Percentiles rank a stretch among this genome's conserved stretches.
Evolutionary conservation across 257 asterid species (phyloP).

Genomic region (Echium plantagineum): DNA sequence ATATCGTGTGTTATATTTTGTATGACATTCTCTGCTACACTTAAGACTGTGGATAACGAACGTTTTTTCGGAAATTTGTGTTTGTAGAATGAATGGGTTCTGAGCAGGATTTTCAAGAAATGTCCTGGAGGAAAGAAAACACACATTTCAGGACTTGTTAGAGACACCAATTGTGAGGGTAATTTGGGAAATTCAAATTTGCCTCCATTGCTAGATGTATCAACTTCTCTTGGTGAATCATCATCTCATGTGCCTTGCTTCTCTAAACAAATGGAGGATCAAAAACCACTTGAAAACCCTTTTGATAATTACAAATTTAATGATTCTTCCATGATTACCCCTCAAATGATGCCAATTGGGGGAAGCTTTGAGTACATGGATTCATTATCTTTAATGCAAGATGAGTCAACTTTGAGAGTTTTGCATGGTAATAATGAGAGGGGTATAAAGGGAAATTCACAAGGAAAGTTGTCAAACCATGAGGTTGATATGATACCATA

Average conservation of each 20-base stretch:
- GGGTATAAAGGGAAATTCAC: slow-evolving; percentile 4
- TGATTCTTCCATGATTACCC: slow-evolving; percentile 11
- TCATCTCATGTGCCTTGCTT: slow-evolving; percentile 45
- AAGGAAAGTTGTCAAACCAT: slow-evolving; percentile 11
- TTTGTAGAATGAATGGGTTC: slow-evolving; percentile 77
- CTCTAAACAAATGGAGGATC: slow-evolving; percentile 41
- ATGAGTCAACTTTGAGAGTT: slow-evolving; percentile 32
- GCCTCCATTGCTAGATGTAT: slow-evolving; percentile 40
- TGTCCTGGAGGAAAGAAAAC: slow-evolving; percentile 50
- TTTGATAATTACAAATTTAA: slow-evolving; percentile 6
- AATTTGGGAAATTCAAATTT: slow-evolving; percentile 23
- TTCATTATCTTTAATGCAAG: slow-evolving; percentile 27
- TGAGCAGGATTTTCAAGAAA: slow-evolving; percentile 63
- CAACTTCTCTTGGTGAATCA: slow-evolving; percentile 10
- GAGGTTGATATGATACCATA: slow-evolving; percentile 10
- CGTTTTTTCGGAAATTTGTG: not conserved
- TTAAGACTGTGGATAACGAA: not conserved
- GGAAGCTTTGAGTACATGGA: slow-evolving; percentile 15
- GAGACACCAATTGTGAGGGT: not conserved
- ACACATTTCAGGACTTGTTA: slow-evolving; percentile 36
- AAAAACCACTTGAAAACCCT: slow-evolving; percentile 15
- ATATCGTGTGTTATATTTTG: too few species aligned
- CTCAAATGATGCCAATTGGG: slow-evolving; percentile 21
- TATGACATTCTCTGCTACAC: too few species aligned
- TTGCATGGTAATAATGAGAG: slow-evolving; percentile 22